These are phyloP conservation scores for Penicillium vulpinum DNA, from an alignment of 2,329 filamentous ascomycete genomes.

Conservation along the genomic window DNA sequence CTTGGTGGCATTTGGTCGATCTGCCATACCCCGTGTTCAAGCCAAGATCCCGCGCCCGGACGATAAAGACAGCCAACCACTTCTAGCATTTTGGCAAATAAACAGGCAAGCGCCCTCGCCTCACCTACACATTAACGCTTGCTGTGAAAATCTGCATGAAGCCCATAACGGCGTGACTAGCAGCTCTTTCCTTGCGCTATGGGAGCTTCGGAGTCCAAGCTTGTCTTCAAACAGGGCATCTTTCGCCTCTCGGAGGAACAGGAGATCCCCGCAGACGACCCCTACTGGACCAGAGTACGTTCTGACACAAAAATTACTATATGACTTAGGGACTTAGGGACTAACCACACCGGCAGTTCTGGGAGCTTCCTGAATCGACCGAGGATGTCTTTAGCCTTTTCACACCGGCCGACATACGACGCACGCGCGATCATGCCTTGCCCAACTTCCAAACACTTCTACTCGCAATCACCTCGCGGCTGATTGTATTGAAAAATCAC, in stretches of 20 bases:
- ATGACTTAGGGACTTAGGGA: neutral
- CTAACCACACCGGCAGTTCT: constrained; percentile 65
- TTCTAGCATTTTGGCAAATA: constrained; percentile 5
- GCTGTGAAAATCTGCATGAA: constrained; percentile 26
- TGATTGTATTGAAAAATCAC: constrained; percentile 81
- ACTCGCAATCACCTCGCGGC: constrained; percentile 75
- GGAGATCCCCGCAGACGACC: constrained; percentile 81
- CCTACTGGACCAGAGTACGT: constrained; percentile 88
- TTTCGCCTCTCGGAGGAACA: constrained; percentile 92
- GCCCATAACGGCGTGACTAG: constrained; percentile 24
- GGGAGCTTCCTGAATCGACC: constrained; percentile 91
- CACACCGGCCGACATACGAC: constrained; percentile 81
- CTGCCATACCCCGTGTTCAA: constrained; percentile 11
- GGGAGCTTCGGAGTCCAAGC: constrained; percentile 98
- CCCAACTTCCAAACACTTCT: constrained; percentile 89
- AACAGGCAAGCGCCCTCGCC: constrained; percentile 1
- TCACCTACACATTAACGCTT: neutral
- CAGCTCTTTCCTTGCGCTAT: constrained; percentile 53
- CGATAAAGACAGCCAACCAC: constrained; percentile 17
- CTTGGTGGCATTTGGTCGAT: constrained; percentile 2
- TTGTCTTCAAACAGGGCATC: constrained; percentile 98
- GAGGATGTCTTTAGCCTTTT: constrained; percentile 98
- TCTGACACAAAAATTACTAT: neutral
- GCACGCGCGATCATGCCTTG: constrained; percentile 79
- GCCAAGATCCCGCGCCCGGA: constrained; percentile 19